Evolutionary conservation across 2,329 filamentous ascomycete genomes (phyloP).

Genomic region (Fusarium lateritium): DNA sequence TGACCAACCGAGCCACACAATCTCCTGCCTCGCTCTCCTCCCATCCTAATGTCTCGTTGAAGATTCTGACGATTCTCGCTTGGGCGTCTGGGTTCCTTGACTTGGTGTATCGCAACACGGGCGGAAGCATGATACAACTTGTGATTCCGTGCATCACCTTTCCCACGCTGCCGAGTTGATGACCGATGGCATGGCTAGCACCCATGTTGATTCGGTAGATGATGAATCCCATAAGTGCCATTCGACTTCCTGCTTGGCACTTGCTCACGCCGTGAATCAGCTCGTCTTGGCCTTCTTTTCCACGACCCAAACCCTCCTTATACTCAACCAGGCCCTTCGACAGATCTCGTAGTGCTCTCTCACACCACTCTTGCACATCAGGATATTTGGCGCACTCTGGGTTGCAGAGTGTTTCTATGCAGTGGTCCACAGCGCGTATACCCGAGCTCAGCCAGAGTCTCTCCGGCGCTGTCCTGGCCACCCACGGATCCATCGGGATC

Average conservation of each 20-base stretch:
- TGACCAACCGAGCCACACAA: conserved; percentile 5
- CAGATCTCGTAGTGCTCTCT: conserved; percentile 13
- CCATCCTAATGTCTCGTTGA: conserved; percentile 20
- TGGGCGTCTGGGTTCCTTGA: conserved; percentile 1
- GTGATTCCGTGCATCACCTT: conserved; percentile 31
- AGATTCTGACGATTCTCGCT: neutral
- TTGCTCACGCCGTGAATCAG: conserved; percentile 12
- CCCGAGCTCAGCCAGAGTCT: conserved; percentile 20
- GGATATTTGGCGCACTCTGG: conserved; percentile 13
- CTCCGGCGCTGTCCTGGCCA: conserved; percentile 12
- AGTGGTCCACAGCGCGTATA: conserved; percentile 23
- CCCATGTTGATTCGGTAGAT: conserved; percentile 27
- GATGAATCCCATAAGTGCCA: conserved; percentile 31
- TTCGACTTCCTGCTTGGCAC: conserved; percentile 28
- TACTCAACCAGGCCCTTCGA: conserved; percentile 9
- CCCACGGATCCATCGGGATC: conserved; percentile 29
- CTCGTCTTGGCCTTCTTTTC: neutral
- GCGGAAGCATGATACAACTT: conserved; percentile 23
- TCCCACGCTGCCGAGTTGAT: conserved; percentile 24
- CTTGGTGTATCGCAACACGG: conserved; percentile 23
- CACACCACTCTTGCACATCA: conserved; percentile 14
- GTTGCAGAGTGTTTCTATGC: conserved; percentile 18
- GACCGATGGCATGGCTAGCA: conserved; percentile 22
- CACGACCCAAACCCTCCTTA: conserved; percentile 5
- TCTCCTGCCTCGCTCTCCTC: conserved; percentile 10